A percentile compares a stretch with the other conserved stretches of the same genome.
These are phyloP conservation scores for Purpureocillium lavendulum DNA, from an alignment of 2,329 filamentous ascomycete species.

Conservation along the genomic window DNA sequence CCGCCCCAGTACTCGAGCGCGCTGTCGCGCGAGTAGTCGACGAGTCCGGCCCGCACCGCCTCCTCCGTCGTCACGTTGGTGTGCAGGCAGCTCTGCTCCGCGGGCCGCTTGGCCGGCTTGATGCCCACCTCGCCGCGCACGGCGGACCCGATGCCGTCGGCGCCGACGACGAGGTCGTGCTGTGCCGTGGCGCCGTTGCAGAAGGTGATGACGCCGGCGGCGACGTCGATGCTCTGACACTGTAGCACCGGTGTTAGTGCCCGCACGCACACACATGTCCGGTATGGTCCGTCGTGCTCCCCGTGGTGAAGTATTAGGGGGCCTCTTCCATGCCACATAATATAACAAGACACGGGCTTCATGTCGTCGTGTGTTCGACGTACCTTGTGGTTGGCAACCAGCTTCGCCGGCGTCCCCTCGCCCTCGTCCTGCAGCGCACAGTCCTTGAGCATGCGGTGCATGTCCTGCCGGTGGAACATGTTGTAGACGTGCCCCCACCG, in stretches of 20 bases:
- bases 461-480: constrained; percentile 62
- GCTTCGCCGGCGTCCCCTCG: constrained; percentile 40
- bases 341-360: too few species aligned
- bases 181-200: constrained; percentile 37
- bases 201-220: constrained; percentile 41
- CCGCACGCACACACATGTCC: neutral
- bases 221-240: constrained; percentile 44
- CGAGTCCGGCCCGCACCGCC: constrained; percentile 49
- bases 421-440: constrained; percentile 44
- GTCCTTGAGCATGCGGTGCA: constrained; percentile 60
- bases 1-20: constrained; percentile 67
- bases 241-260: constrained; percentile 4
- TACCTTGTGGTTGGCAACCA: constrained; percentile 49
- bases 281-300: too few species aligned
- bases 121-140: constrained; percentile 58
- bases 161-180: constrained; percentile 55
- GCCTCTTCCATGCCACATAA: too few species aligned
- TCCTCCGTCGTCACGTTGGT: constrained; percentile 55
- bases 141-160: constrained; percentile 60
- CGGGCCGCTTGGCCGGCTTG: constrained; percentile 47
- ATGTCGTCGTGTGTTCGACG: constrained; percentile 2
- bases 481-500: constrained; percentile 58
- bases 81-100: constrained; percentile 55
- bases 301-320: too few species aligned
- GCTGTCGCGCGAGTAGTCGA: constrained; percentile 51